phyloP scores from a whole-genome alignment of 1,284 basidiomycete species.

The Ganoderma boninense region DNA sequence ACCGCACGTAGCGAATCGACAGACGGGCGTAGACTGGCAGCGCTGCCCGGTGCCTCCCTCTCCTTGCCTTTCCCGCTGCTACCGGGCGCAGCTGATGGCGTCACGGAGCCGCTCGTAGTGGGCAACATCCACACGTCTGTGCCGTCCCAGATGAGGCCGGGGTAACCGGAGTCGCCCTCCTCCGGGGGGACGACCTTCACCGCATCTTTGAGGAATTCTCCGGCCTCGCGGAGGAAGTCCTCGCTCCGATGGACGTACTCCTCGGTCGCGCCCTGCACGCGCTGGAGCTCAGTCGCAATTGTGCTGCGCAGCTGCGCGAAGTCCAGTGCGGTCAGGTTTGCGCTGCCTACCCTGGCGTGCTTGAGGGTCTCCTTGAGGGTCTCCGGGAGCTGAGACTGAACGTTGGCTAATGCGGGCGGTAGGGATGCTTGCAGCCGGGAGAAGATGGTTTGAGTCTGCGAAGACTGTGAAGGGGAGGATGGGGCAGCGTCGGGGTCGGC shows the following conservation, averaged over 20 bases:
- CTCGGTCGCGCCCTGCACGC: slow-evolving; percentile 79
- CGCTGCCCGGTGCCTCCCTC: slow-evolving; percentile 25
- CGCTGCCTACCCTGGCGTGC: slow-evolving; percentile 53
- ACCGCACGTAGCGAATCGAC: slow-evolving; percentile 61
- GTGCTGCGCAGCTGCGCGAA: slow-evolving; percentile 71
- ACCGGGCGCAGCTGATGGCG: slow-evolving; percentile 18
- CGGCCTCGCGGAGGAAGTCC: slow-evolving; percentile 73
- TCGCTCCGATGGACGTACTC: slow-evolving; percentile 87
- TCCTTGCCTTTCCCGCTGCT: slow-evolving; percentile 57
- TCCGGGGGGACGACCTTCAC: slow-evolving; percentile 91
- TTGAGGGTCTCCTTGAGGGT: slow-evolving; percentile 58
- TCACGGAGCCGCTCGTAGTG: slow-evolving; percentile 41
- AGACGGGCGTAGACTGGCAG: slow-evolving; percentile 36
- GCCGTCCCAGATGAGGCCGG: slow-evolving; percentile 78
- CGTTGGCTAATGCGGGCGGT: slow-evolving; percentile 73
- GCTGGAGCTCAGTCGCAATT: slow-evolving; percentile 74
- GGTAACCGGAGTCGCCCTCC: slow-evolving; percentile 45
- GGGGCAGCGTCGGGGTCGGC: slow-evolving; percentile 9
- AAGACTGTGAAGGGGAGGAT: slow-evolving; percentile 34
- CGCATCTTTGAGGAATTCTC: slow-evolving; percentile 82
- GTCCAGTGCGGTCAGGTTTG: slow-evolving; percentile 53
- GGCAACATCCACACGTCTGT: slow-evolving; percentile 84
- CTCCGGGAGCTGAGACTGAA: slow-evolving; percentile 64
- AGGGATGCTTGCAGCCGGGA: slow-evolving; percentile 76
- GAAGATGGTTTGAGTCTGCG: slow-evolving; percentile 60